Evolutionary conservation across 2,329 filamentous ascomycete species (phyloP).

Genomic region (Periconia sp.): DNA sequence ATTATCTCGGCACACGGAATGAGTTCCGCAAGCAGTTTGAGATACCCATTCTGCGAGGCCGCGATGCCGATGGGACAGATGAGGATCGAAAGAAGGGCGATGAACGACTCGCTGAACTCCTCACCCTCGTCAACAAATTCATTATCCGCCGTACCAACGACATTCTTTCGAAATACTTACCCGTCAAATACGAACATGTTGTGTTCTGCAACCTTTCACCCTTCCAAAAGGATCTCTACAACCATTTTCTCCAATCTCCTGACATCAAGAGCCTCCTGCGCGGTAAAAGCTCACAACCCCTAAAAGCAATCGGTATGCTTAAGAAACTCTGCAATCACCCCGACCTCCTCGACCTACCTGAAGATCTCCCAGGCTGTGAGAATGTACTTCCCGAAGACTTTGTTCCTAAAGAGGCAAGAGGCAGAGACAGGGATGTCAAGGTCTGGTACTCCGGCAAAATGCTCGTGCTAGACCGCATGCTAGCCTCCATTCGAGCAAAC

Average conservation of each 20-base stretch:
- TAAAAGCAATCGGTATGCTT: slow-evolving; percentile 94
- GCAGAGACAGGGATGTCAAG: slow-evolving; percentile 89
- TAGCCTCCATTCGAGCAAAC: slow-evolving; percentile 90
- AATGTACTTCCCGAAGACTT: slow-evolving; percentile 83
- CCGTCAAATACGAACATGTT: slow-evolving; percentile 98
- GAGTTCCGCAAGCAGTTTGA: slow-evolving; percentile 97
- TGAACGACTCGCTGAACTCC: slow-evolving; percentile 79
- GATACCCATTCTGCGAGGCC: slow-evolving; percentile 86
- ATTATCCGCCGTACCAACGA: slow-evolving; percentile 98
- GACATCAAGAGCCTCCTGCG: slow-evolving; percentile 90
- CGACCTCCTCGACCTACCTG: slow-evolving; percentile 81
- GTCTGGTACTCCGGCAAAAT: slow-evolving; percentile 98
- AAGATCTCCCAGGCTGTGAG: slow-evolving; percentile 88
- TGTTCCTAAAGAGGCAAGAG: slow-evolving; percentile 83
- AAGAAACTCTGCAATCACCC: slow-evolving; percentile 99
- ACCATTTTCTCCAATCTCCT: slow-evolving; percentile 94
- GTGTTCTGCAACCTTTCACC: slow-evolving; percentile 95
- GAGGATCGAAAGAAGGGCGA: slow-evolving; percentile 82
- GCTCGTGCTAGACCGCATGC: slow-evolving; percentile 97
- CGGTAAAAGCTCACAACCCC: slow-evolving; percentile 92
- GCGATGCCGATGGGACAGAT: slow-evolving; percentile 88
- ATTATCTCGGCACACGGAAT: slow-evolving; percentile 82
- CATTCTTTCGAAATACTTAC: slow-evolving; percentile 95
- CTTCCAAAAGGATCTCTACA: slow-evolving; percentile 93
- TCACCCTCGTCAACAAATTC: slow-evolving; percentile 92